Evolutionary conservation across 331 rosid genomes (phyloP), one percentile per base, ranked within the genome.

Genomic region (Cydonia oblonga): DNA sequence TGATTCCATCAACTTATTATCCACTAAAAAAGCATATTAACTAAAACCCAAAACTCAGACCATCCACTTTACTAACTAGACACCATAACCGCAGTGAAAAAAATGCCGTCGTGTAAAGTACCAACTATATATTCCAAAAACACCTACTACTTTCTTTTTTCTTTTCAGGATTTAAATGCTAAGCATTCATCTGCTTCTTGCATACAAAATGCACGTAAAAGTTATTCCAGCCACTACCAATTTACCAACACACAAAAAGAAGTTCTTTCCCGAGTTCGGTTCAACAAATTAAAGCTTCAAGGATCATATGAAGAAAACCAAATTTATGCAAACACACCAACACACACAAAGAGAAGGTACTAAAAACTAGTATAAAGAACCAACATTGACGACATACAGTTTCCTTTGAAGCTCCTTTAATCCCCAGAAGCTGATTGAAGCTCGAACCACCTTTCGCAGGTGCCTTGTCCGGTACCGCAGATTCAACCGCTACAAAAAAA

Each of bases 341-440:
- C 24, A 13, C n/a, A 20, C 26, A 64, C 42, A 29, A 6, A 64
- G 49, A 32, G 15, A 64, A 64, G 26, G 26, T 25, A 25, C 26
- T 25, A 25, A 70, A 22, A 33, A 33, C 11, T 35, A 10, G 15
- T 22, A 57, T 4, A 57, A 16, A 22, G 6, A 24, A 24, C n/a
- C 54, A 57, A 28, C 66, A 57, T 35, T 33, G 56, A 29, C 14
- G 38, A 84, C 92, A 81, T 80, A 93, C 98, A 28, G 96, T 86
- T 84, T 86, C 97, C 80, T 86, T 87, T 22, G 98, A 51, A 72
- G 98, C 98, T 82, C 97, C 97, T 84, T 91, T 91, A 69, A 93
- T 93, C 73, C 97, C 98, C 70, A 93, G 96, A 85, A 93, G 98
- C 85, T 93, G 98, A 64, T 93, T 93, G 79, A 93, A 80, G 82